phyloP scores from a whole-genome alignment of 768 basidiomycete genomes.

The Suillus paluster region DNA sequence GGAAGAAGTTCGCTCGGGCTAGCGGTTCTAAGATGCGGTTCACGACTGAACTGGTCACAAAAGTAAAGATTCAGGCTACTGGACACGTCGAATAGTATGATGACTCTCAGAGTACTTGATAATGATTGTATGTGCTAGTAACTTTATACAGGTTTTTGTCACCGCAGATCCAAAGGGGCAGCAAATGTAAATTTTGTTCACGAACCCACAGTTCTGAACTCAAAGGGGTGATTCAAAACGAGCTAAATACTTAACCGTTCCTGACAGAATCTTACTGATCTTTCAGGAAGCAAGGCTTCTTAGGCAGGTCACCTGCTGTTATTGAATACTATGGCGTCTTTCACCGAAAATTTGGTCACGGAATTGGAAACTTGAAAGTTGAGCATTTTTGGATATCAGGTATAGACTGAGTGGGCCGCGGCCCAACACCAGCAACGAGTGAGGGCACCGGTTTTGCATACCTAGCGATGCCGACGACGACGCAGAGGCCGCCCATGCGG shows the following conservation, averaged over 20 bases:
- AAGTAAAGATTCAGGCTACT: background rate
- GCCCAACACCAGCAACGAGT: conserved; percentile 82
- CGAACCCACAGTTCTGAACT: too few species aligned
- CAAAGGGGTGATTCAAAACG: too few species aligned
- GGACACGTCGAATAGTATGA: background rate
- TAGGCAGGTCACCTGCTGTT: too few species aligned
- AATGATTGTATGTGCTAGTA: background rate
- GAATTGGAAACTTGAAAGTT: background rate
- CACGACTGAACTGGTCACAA: background rate
- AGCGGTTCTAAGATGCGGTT: background rate
- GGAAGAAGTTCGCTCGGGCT: background rate
- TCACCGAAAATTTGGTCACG: too few species aligned
- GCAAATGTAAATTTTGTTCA: too few species aligned
- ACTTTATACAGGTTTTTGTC: background rate
- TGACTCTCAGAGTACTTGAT: background rate
- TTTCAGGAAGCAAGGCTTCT: too few species aligned
- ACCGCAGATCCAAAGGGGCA: too few species aligned
- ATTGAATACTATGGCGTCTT: too few species aligned
- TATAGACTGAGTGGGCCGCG: conserved; percentile 52
- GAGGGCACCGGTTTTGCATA: conserved; percentile 79
- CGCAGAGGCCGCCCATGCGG: conserved; percentile 78
- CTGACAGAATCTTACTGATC: too few species aligned
- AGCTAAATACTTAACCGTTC: too few species aligned
- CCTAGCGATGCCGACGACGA: conserved; percentile 77
- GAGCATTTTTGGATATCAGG: background rate